phyloP scores from a whole-genome alignment of 305 asterid genomes.

The Salvia sclarea region DNA sequence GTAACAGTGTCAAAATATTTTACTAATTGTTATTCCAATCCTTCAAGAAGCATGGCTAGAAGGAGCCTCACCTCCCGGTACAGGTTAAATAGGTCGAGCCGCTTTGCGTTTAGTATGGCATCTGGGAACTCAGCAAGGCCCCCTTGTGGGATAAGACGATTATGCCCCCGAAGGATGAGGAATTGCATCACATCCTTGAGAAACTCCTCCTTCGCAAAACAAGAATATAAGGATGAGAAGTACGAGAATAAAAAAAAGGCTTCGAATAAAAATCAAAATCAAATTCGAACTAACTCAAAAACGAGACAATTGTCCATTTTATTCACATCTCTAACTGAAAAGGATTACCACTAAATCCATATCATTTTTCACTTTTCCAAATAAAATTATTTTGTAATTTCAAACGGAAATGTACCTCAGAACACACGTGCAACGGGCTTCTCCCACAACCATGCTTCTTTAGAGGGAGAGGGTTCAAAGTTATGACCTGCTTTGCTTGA shows the following conservation, averaged over 20 bases:
- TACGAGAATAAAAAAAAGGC: neutral
- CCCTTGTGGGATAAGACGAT: constrained; percentile 98
- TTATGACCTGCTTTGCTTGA: constrained; percentile 89
- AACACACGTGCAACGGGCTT: constrained; percentile 85
- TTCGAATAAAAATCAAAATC: neutral
- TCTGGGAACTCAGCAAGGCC: constrained; percentile 98
- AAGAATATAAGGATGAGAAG: constrained; percentile 22
- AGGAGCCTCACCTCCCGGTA: constrained; percentile 80
- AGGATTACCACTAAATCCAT: no score
- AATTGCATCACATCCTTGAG: constrained; percentile 96
- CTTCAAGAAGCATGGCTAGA: neutral
- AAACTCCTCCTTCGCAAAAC: constrained; percentile 72
- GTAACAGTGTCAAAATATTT: constrained; percentile 19
- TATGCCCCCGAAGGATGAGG: constrained; percentile 92
- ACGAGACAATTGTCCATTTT: no score
- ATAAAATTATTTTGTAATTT: no score
- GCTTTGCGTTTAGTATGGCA: constrained; percentile 95
- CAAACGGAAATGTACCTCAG: constrained; percentile 60
- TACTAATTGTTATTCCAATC: constrained; percentile 2
- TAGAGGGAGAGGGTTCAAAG: constrained; percentile 92
- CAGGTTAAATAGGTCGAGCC: constrained; percentile 94
- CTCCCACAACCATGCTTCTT: constrained; percentile 97
- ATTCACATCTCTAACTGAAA: no score
- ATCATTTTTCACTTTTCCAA: no score
- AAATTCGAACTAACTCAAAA: no score